Percentiles rank a stretch among this genome's conserved stretches.
phyloP scores from a whole-genome alignment of 2,329 filamentous ascomycete genomes.

The Aspergillus sp. region DNA sequence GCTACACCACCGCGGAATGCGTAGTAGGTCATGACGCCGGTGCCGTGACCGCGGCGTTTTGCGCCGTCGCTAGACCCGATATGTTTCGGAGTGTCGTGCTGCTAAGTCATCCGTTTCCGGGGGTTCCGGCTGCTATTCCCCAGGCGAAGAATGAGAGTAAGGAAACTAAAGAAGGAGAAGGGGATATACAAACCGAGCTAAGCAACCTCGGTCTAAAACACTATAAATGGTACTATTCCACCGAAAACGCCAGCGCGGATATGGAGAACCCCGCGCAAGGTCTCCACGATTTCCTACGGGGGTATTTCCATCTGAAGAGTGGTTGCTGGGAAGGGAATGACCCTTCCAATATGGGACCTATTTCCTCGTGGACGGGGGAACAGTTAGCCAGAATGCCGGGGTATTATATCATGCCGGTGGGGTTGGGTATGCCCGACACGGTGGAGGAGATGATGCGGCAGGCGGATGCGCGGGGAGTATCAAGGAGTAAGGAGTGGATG shows the following conservation, averaged over 20 bases:
- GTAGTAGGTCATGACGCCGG: constrained; percentile 70
- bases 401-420: constrained; percentile 67
- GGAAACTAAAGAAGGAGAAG: constrained; percentile 12
- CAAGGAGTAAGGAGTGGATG: constrained; percentile 54
- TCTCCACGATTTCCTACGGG: constrained; percentile 62
- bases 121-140: constrained; percentile 2
- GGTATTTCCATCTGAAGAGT: constrained; percentile 70
- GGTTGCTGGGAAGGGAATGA: constrained; percentile 60
- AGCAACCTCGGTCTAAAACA: constrained; percentile 62
- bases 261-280: constrained; percentile 48
- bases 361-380: constrained; percentile 58
- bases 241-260: constrained; percentile 35
- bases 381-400: constrained; percentile 63
- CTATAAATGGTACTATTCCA: constrained; percentile 64
- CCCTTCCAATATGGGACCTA: constrained; percentile 44
- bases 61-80: constrained; percentile 64
- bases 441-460: constrained; percentile 57
- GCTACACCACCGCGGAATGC: constrained; percentile 59
- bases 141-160: constrained; percentile 11
- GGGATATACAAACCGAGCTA: constrained; percentile 59
- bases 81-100: constrained; percentile 63
- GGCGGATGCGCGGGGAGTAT: constrained; percentile 47
- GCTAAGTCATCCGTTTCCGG: constrained; percentile 65
- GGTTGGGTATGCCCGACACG: constrained; percentile 60
- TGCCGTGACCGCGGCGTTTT: constrained; percentile 60